Evolutionary conservation across 1,284 basidiomycete genomes (phyloP).

Genomic region (Rhodotorula sp.): DNA sequence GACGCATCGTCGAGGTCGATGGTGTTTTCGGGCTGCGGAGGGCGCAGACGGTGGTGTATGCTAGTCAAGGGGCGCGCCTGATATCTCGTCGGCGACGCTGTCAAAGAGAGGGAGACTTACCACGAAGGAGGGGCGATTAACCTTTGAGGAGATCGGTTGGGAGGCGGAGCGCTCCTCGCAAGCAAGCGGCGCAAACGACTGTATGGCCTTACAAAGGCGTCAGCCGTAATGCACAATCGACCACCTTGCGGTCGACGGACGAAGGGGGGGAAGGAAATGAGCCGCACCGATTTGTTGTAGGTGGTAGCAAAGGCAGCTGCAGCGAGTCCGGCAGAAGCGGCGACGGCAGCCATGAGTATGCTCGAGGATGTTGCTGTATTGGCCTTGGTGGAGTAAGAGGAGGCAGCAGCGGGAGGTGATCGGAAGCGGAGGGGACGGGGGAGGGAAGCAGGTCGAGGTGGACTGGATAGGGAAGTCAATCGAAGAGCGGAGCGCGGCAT

Average conservation of each 20-base stretch:
- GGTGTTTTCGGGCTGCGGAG: slow-evolving; percentile 5
- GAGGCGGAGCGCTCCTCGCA: background rate
- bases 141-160: background rate
- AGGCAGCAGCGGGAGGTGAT: background rate
- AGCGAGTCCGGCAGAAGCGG: slow-evolving; percentile 17
- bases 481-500: background rate
- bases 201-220: background rate
- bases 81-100: background rate
- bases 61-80: background rate
- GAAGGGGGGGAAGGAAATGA: background rate
- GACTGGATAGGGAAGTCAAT: background rate
- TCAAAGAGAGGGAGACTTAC: slow-evolving; percentile 1
- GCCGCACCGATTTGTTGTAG: slow-evolving; percentile 3
- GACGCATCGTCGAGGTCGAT: slow-evolving; percentile 42
- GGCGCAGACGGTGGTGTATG: background rate
- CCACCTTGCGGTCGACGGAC: background rate
- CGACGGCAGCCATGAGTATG: background rate
- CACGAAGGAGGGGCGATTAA: slow-evolving; percentile 23
- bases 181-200: slow-evolving; percentile 10
- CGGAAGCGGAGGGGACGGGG: background rate
- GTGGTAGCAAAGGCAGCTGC: slow-evolving; percentile 10
- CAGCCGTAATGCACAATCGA: background rate
- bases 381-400: background rate
- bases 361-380: background rate
- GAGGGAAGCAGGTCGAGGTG: background rate